Evolutionary conservation across 1,284 basidiomycete species (phyloP).

Genomic region (Malassezia psittaci): DNA sequence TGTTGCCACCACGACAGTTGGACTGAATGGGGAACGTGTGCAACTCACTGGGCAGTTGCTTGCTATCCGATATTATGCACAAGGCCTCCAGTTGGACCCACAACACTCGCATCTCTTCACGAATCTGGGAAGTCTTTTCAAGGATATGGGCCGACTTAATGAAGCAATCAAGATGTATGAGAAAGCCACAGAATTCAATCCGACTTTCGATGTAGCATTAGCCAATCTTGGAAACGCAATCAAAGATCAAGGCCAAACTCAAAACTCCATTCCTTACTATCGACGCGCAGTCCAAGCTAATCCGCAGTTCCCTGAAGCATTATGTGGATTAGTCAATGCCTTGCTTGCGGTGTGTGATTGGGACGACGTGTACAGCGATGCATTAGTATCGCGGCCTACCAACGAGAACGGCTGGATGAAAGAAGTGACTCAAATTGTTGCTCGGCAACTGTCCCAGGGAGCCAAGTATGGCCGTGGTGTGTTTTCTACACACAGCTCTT

Average conservation of each 20-base stretch:
- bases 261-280: slow-evolving; percentile 56
- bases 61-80: slow-evolving; percentile 56
- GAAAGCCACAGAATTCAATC: slow-evolving; percentile 54
- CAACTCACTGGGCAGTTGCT: slow-evolving; percentile 47
- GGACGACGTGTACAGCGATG: slow-evolving; percentile 49
- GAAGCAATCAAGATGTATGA: slow-evolving; percentile 55
- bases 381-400: neutral
- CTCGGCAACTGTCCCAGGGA: slow-evolving; percentile 52
- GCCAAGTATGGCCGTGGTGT: slow-evolving; percentile 50
- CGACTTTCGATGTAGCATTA: slow-evolving; percentile 56
- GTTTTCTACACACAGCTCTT: slow-evolving; percentile 46
- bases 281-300: slow-evolving; percentile 54
- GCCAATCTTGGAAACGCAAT: slow-evolving; percentile 59
- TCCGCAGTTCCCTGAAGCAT: slow-evolving; percentile 55
- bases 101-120: slow-evolving; percentile 57
- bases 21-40: slow-evolving; percentile 42
- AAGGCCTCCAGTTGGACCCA: slow-evolving; percentile 55
- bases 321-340: slow-evolving; percentile 56
- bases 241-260: slow-evolving; percentile 51
- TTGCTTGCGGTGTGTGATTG: slow-evolving; percentile 56
- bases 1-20: slow-evolving; percentile 36
- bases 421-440: slow-evolving; percentile 52
- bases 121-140: slow-evolving; percentile 57
- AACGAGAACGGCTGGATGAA: slow-evolving; percentile 51
- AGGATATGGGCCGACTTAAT: slow-evolving; percentile 55